Base-by-base conservation (phyloP, 1,284 basidiomycete species). In the Wolfiporia cocos region DNA sequence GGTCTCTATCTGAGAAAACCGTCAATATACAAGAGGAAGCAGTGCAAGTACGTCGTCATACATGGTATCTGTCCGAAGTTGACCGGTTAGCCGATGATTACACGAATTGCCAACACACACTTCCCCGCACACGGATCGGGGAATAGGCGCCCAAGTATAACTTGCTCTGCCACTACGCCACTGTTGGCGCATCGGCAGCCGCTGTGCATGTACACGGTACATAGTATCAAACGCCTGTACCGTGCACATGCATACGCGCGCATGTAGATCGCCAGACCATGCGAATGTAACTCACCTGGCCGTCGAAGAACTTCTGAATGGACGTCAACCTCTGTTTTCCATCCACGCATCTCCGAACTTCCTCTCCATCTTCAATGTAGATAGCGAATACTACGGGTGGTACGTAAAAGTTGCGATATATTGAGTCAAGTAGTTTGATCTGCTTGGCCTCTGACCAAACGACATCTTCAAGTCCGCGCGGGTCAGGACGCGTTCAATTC, bases 311-410 rank as follows among this genome's bases (percentile, higher is more conserved):
- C 48, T 74, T 77, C 50, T 78, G 74, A 46, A 86, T 83, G 0
- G 83, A 84, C 0, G 82, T 86, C 37, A 86, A 58, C 33, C 84
- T 67, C 64, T 86, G 84, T 55, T 87, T 88, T 4, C 84, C 84
- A 49, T 87, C 86, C 11, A 87, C 81, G 49, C 86, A 88, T 38
- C 79, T 63, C 44, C 74, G 62, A n/a, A 73, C 60, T 31, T 67
- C 63, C 36, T 73, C 69, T 0, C 73, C 78, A 0, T 78, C 76
- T 9, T 77, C 73, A 41, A 76, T 58, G 35, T 63, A 63, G 1
- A 82, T 68, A 4, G 79, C 75, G 44, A 87, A 85, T 24, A 87
- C 76, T n/a, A 88, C 68, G 0, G 82, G 81, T 0, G 83, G 85
- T 6, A 88, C 74, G 48, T 78, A 86, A 53, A 74, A 82, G 50